These are phyloP conservation scores for Aspergillus steynii DNA, from an alignment of 495 filamentous ascomycete species.

Conservation along the genomic window DNA sequence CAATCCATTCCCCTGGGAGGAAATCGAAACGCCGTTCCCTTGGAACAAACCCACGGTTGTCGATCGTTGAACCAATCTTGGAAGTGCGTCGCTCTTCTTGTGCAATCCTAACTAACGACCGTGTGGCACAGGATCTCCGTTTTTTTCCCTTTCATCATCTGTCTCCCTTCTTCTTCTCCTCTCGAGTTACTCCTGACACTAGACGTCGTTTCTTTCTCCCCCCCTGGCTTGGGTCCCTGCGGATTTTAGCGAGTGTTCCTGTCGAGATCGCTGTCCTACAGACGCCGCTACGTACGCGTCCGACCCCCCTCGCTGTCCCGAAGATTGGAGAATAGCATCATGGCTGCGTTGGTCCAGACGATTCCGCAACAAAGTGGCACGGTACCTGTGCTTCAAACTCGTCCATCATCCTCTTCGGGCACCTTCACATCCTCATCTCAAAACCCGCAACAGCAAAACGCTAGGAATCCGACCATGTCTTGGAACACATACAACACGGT, in stretches of 20 bases:
- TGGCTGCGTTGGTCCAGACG: constrained; percentile 91
- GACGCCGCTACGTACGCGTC: constrained; percentile 26
- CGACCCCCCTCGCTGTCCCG: constrained; percentile 16
- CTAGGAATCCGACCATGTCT: constrained; percentile 56
- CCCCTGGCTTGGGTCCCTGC: constrained; percentile 5
- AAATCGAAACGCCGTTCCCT: constrained; percentile 27
- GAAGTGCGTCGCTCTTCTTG: constrained; percentile 18
- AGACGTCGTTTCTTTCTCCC: constrained; percentile 8
- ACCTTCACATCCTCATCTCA: constrained; percentile 42
- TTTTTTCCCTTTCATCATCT: constrained; percentile 20
- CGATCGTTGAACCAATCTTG: constrained; percentile 16
- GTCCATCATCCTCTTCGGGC: constrained; percentile 70
- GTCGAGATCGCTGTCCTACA: constrained; percentile 18
- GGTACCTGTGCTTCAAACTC: constrained; percentile 78
- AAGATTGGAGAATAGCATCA: constrained; percentile 46
- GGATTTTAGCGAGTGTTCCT: constrained; percentile 24
- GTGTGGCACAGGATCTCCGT: constrained; percentile 24
- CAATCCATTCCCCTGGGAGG: constrained; percentile 19
- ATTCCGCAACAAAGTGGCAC: constrained; percentile 81
- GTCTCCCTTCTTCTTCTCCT: constrained; percentile 11
- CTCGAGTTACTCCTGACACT: constrained; percentile 20
- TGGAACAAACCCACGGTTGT: constrained; percentile 12
- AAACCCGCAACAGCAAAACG: constrained; percentile 53
- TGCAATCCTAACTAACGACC: constrained; percentile 26
- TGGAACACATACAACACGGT: constrained; percentile 64